Base-by-base conservation (phyloP, 78 protist species). In the Ministeria vibrans region DNA sequence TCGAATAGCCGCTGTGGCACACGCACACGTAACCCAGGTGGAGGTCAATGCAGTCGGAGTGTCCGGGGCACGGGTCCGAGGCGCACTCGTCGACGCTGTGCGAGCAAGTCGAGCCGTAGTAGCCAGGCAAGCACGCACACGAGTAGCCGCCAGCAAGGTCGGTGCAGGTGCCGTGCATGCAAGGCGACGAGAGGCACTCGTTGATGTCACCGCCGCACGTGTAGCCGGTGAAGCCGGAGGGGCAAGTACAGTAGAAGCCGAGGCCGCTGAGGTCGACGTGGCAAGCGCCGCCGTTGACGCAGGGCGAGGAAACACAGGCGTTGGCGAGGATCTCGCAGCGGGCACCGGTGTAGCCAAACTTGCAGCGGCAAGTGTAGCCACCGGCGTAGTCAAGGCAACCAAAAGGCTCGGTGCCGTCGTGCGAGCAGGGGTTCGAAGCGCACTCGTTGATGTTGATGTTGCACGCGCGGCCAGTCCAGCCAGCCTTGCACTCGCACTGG, bases 231-330 rank as follows among this genome's bases (percentile, higher is more conserved):
- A 9, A 66, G 27, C 43, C 45, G 25, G 73, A 15, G 45, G 44
- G 39, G 43, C 73, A 66, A 11, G 9, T 6, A 43, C 73, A 66
- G 20, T 23, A 59, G n/a, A n/a, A n/a, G n/a, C n/a, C n/a, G n/a
- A n/a, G n/a, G n/a, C n/a, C n/a, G 66, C 28, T 59, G 15, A 23
- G 36, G 13, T 30, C 66, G n/a, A 23, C 66, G n/a, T 28, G 15
- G 66, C 66, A 59, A 23, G 28, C 66, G 28, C 66, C 66, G 66
- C 66, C 66, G 66, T 59, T 59, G n/a, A 59, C 36, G n/a, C 66
- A 59, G 13, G 66, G 66, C 13, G 20, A 30, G 66, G 4, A 23
- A 30, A 28, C 66, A 30, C 66, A 59, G 5, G 34, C 13, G 55
- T 46, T 27, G 34, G 28, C 5, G 7, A 11, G 13, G n/a, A 59